phyloP scores from a whole-genome alignment of 2,329 filamentous ascomycete species.

The Coleophoma eucalyptorum region DNA sequence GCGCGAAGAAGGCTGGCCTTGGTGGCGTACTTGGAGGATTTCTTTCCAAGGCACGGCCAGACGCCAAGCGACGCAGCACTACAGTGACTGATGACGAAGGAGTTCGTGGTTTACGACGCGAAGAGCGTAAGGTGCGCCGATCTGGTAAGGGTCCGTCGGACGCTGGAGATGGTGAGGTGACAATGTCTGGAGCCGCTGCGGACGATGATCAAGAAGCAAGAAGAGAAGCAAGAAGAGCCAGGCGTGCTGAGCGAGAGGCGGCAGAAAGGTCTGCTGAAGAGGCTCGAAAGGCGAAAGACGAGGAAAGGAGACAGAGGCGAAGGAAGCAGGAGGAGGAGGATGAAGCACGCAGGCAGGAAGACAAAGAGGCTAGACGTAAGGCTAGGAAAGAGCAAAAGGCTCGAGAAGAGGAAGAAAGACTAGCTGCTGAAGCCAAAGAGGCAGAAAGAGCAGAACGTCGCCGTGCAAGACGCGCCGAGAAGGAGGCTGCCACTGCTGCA shows the following conservation, averaged over 20 bases:
- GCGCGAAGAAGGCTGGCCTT: conserved; percentile 56
- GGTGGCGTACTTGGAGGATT: conserved; percentile 61
- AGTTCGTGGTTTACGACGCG: conserved; percentile 20
- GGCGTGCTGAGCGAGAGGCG: conserved; percentile 47
- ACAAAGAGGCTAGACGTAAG: conserved; percentile 54
- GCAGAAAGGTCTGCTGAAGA: conserved; percentile 47
- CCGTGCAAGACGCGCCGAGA: conserved; percentile 37
- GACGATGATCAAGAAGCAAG: conserved; percentile 59
- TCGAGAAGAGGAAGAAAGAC: conserved; percentile 36
- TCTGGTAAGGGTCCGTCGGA: conserved; percentile 27
- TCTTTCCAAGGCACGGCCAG: conserved; percentile 38
- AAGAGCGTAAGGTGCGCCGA: conserved; percentile 31
- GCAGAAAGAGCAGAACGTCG: conserved; percentile 45
- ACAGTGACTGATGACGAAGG: conserved; percentile 47
- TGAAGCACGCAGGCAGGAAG: conserved; percentile 49
- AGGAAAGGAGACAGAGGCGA: conserved; percentile 50
- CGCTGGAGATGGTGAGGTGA: conserved; percentile 39
- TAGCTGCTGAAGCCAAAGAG: conserved; percentile 30
- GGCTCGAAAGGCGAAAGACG: conserved; percentile 51
- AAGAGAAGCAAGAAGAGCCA: conserved; percentile 57
- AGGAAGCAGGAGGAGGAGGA: conserved; percentile 53
- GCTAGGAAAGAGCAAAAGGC: conserved; percentile 49
- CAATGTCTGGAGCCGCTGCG: conserved; percentile 39
- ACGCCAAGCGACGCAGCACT: conserved; percentile 46
- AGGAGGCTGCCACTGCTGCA: conserved; percentile 42